phyloP scores from a whole-genome alignment of 495 filamentous ascomycete species.

The Tuber calosporum region DNA sequence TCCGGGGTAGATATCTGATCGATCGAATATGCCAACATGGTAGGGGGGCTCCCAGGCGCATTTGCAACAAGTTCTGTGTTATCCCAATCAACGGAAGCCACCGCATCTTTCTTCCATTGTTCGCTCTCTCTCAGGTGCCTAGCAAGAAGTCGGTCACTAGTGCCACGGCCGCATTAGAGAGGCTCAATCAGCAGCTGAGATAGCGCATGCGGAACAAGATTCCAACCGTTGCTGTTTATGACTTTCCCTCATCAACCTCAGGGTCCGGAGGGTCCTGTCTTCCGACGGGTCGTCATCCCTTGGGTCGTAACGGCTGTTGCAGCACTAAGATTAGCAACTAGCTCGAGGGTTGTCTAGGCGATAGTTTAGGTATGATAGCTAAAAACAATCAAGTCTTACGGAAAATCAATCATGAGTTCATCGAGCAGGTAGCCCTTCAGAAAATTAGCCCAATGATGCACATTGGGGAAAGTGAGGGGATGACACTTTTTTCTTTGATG shows the following conservation, averaged over 20 bases:
- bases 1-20: constrained; percentile 30
- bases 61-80: constrained; percentile 24
- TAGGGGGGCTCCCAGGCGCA: constrained; percentile 21
- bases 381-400: constrained; percentile 14
- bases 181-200: background rate
- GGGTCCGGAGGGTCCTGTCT: constrained; percentile 29
- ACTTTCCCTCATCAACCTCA: constrained; percentile 30
- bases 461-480: constrained; percentile 1
- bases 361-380: background rate
- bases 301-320: constrained; percentile 12
- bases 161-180: background rate
- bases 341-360: background rate
- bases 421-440: constrained; percentile 25
- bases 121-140: constrained; percentile 27
- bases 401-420: constrained; percentile 31
- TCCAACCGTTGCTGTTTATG: constrained; percentile 31
- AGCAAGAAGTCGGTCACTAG: constrained; percentile 25
- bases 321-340: background rate
- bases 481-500: background rate
- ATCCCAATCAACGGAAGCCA: constrained; percentile 27
- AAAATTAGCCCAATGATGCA: background rate
- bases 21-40: constrained; percentile 29
- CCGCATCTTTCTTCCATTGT: constrained; percentile 33
- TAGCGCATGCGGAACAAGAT: background rate
- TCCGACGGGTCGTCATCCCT: constrained; percentile 22